Evolutionary conservation across 768 basidiomycete species (phyloP).

Genomic region (Hypholoma sublateritium): DNA sequence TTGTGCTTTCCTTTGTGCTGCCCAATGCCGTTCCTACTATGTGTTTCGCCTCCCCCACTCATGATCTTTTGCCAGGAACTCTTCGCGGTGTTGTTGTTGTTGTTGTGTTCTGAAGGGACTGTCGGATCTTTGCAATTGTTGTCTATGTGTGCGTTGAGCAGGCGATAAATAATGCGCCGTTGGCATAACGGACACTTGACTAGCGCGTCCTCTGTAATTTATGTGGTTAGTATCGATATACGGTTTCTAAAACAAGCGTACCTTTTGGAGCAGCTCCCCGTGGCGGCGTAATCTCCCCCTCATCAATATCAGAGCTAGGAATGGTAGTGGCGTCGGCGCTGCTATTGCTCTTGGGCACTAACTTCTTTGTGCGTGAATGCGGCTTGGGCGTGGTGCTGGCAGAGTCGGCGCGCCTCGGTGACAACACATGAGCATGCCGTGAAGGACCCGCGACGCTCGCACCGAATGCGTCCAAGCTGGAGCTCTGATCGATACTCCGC

Average conservation of each 20-base stretch:
- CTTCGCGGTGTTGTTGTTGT: slow-evolving; percentile 15
- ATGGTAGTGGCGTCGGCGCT: slow-evolving; percentile 15
- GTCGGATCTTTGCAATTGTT: slow-evolving; percentile 46
- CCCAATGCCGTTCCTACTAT: slow-evolving; percentile 33
- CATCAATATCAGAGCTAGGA: slow-evolving; percentile 37
- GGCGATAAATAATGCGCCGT: slow-evolving; percentile 39
- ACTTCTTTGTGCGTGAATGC: slow-evolving; percentile 20
- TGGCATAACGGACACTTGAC: slow-evolving; percentile 68
- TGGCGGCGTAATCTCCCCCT: slow-evolving; percentile 25
- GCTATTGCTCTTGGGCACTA: slow-evolving; percentile 13
- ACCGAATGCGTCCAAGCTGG: slow-evolving; percentile 23
- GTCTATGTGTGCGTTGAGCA: slow-evolving; percentile 70
- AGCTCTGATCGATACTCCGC: slow-evolving; percentile 14
- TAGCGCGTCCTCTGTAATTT: slow-evolving; percentile 32
- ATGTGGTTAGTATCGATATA: not conserved
- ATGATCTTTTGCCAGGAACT: slow-evolving; percentile 48
- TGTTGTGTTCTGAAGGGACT: slow-evolving; percentile 3
- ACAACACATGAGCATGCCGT: slow-evolving; percentile 4
- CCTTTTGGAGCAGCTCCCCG: slow-evolving; percentile 17
- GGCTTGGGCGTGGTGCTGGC: slow-evolving; percentile 12
- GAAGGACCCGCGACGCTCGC: slow-evolving; percentile 25
- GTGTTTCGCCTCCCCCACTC: slow-evolving; percentile 31
- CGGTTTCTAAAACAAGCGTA: slow-evolving; percentile 2
- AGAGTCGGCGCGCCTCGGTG: slow-evolving; percentile 1
- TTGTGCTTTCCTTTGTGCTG: slow-evolving; percentile 30